Evolutionary conservation across 768 basidiomycete species (phyloP).

Genomic region (Suillus ampliporus): DNA sequence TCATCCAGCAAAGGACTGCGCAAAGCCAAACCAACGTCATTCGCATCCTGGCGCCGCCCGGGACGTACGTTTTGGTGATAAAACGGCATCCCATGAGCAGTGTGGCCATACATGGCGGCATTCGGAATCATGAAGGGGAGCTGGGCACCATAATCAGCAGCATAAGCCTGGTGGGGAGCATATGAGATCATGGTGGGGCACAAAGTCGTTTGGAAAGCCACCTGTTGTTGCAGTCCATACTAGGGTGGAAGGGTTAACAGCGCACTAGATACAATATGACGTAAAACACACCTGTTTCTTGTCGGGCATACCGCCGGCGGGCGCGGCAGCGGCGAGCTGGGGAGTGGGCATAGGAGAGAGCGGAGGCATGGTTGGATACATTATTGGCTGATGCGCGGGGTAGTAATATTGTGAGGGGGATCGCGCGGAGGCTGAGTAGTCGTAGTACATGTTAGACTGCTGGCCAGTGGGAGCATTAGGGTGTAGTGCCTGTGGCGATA

Average conservation of each 20-base stretch:
- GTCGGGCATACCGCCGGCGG: slow-evolving; percentile 47
- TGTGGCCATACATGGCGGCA: slow-evolving; percentile 51
- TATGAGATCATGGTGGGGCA: slow-evolving; percentile 49
- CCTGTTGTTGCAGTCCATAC: slow-evolving; percentile 55
- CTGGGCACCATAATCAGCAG: slow-evolving; percentile 54
- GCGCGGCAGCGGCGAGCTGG: slow-evolving; percentile 48
- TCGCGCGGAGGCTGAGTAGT: slow-evolving; percentile 54
- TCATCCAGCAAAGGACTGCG: slow-evolving; percentile 84
- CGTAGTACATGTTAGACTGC: slow-evolving; percentile 63
- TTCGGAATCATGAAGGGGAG: slow-evolving; percentile 51
- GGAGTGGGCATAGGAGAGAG: slow-evolving; percentile 61
- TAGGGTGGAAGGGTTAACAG: slow-evolving; percentile 26
- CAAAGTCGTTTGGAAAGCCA: slow-evolving; percentile 47
- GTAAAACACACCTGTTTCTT: slow-evolving; percentile 62
- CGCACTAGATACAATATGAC: slow-evolving; percentile 10
- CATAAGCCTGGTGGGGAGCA: slow-evolving; percentile 44
- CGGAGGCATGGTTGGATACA: slow-evolving; percentile 58
- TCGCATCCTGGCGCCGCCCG: slow-evolving; percentile 50
- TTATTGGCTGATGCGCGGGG: slow-evolving; percentile 58
- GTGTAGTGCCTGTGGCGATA: slow-evolving; percentile 48
- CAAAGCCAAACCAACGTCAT: slow-evolving; percentile 42
- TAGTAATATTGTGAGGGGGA: slow-evolving; percentile 67
- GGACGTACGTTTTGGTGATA: slow-evolving; percentile 49
- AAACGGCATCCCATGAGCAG: slow-evolving; percentile 40
- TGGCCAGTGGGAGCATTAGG: slow-evolving; percentile 48